Conservation (phyloP, 2,329 filamentous ascomycete genomes). For the Stemphylium lycopersici region DNA sequence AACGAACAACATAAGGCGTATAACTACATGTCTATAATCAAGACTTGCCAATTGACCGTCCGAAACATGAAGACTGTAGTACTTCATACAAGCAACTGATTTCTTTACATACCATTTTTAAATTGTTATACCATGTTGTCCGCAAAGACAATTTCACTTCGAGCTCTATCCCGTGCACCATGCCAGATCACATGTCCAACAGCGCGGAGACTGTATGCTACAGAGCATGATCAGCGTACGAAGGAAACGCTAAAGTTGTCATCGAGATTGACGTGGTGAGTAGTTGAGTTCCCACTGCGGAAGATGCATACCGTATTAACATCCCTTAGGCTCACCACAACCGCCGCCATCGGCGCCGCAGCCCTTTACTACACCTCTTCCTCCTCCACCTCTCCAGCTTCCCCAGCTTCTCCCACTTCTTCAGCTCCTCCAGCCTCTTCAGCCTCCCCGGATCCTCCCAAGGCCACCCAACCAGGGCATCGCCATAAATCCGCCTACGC, state of each 20-base stretch:
- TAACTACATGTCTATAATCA: not conserved
- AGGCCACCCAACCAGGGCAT: constrained; percentile 7
- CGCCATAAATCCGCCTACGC: constrained; percentile 18
- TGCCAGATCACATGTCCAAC: constrained; percentile 11
- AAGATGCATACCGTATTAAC: constrained; percentile 7
- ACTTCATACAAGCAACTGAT: not conserved
- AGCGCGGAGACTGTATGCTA: constrained; percentile 24
- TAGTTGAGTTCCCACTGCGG: constrained; percentile 1
- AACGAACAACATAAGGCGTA: constrained; percentile 12
- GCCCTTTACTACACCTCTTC: constrained; percentile 23
- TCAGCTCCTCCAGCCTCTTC: not conserved
- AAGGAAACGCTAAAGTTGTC: constrained; percentile 24
- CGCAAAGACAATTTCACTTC: constrained; percentile 10
- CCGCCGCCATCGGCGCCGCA: constrained; percentile 22
- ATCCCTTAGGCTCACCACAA: constrained; percentile 21
- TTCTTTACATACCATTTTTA: not conserved
- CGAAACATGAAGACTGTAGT: no score
- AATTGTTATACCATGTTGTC: constrained; percentile 13
- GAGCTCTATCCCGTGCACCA: constrained; percentile 15
- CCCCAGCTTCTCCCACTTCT: no score
- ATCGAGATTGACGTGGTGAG: constrained; percentile 27
- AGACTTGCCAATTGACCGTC: not conserved
- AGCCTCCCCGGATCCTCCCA: not conserved
- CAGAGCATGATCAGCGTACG: constrained; percentile 27
- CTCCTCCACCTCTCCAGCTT: not conserved